A percentile compares a stretch with the other conserved stretches of the same genome.
Evolutionary conservation across 129 eudicot genomes (phyloP).

Genomic region (Tanacetum coccineum): DNA sequence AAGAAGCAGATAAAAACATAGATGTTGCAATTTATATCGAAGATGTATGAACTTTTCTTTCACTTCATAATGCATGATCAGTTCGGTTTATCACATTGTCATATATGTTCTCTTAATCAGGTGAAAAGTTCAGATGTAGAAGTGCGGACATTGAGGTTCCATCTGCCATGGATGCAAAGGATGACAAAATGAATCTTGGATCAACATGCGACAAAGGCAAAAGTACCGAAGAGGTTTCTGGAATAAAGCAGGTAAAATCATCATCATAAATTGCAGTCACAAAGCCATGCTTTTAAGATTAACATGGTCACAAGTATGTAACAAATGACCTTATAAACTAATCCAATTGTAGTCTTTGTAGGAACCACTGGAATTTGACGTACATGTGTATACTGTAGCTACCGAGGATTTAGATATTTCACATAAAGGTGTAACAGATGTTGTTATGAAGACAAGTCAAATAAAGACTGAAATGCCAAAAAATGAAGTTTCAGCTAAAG

Average conservation of each 20-base stretch:
- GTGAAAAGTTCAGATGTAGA: conserved; percentile 16
- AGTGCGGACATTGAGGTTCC: too few relatives aligned
- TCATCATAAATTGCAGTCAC: background rate
- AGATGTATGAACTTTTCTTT: conserved; percentile 36
- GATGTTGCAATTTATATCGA: conserved; percentile 22
- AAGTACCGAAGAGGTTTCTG: conserved; percentile 17
- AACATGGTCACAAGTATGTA: background rate
- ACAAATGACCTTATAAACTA: background rate
- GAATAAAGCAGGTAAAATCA: conserved; percentile 19
- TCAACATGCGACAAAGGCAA: conserved; percentile 9
- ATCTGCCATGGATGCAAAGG: conserved; percentile 13
- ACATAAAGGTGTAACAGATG: conserved; percentile 13
- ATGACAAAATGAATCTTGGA: conserved; percentile 4
- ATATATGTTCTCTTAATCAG: conserved; percentile 21
- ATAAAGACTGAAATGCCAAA: conserved; percentile 13
- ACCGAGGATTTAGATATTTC: conserved; percentile 23
- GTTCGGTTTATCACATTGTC: background rate
- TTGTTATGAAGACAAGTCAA: conserved; percentile 22
- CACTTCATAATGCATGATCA: conserved; percentile 3
- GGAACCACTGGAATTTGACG: conserved; percentile 24
- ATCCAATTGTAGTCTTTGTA: conserved; percentile 22
- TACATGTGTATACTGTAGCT: conserved; percentile 26
- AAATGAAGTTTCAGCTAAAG: conserved; percentile 16
- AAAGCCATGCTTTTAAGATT: background rate
- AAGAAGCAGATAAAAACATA: too few relatives aligned